A percentile compares a stretch with the other conserved stretches of the same genome.
Conservation (phyloP, 2,329 filamentous ascomycete species). For the Colletotrichum navitas region DNA sequence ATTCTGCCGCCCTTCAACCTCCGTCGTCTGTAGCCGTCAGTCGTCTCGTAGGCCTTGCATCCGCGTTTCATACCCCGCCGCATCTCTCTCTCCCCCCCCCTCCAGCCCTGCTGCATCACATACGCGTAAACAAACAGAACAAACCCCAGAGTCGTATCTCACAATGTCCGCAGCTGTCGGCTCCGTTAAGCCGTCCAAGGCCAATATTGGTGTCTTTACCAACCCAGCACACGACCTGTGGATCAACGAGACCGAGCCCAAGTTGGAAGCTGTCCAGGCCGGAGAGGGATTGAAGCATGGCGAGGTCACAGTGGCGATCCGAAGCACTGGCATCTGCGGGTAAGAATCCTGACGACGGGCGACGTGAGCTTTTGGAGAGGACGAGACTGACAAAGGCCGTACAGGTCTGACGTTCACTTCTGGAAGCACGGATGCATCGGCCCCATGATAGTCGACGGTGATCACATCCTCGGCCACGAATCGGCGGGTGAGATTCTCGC, state of each 20-base stretch:
- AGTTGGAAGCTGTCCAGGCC: conserved; percentile 78
- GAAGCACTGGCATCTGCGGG: conserved; percentile 97
- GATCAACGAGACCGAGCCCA: conserved; percentile 83
- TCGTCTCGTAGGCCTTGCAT: conserved; percentile 16
- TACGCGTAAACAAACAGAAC: neutral
- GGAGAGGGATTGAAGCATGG: conserved; percentile 79
- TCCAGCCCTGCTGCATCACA: conserved; percentile 8
- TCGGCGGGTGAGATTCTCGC: conserved; percentile 88
- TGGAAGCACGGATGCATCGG: conserved; percentile 97
- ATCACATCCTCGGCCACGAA: conserved; percentile 96
- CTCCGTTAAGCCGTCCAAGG: conserved; percentile 69
- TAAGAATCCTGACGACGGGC: conserved; percentile 55
- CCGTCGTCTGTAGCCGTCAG: conserved; percentile 1
- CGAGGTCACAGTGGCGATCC: conserved; percentile 89
- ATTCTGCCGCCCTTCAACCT: conserved; percentile 1
- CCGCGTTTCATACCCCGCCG: conserved; percentile 26
- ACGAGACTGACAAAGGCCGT: conserved; percentile 37
- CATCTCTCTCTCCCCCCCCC: neutral
- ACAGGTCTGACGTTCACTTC: conserved; percentile 93
- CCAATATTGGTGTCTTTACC: conserved; percentile 96
- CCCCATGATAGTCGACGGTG: conserved; percentile 90
- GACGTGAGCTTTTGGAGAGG: neutral
- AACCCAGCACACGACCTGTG: conserved; percentile 94
- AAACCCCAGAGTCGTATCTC: conserved; percentile 6
- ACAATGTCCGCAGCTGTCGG: conserved; percentile 49